Conservation (phyloP, 2,329 filamentous ascomycete genomes). For the Fusarium heterosporum region DNA sequence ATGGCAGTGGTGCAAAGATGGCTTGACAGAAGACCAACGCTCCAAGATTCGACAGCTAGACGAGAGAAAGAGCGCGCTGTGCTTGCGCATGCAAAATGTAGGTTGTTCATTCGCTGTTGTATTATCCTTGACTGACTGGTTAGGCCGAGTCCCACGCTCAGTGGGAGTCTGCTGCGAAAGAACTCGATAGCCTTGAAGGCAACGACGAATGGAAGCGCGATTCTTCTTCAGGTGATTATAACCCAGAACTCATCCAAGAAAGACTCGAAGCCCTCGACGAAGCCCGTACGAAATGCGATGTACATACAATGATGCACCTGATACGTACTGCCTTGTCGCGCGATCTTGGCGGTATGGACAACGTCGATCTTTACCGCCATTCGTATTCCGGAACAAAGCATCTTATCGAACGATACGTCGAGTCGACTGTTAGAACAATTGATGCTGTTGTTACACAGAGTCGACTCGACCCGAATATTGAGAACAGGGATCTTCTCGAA, state of each 20-base stretch:
- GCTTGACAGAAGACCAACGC: slow-evolving; percentile 63
- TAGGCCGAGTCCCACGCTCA: slow-evolving; percentile 76
- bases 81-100: slow-evolving; percentile 74
- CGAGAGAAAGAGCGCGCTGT: slow-evolving; percentile 71
- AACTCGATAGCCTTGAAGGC: slow-evolving; percentile 82
- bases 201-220: slow-evolving; percentile 85
- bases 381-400: slow-evolving; percentile 88
- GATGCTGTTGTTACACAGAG: slow-evolving; percentile 74
- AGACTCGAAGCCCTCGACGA: slow-evolving; percentile 80
- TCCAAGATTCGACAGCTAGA: slow-evolving; percentile 61
- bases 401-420: slow-evolving; percentile 88
- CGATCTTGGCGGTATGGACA: slow-evolving; percentile 87
- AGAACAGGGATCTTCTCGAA: slow-evolving; percentile 71
- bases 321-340: slow-evolving; percentile 84
- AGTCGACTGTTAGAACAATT: slow-evolving; percentile 81
- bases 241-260: slow-evolving; percentile 74
- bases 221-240: slow-evolving; percentile 72
- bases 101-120: slow-evolving; percentile 44
- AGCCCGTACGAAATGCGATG: slow-evolving; percentile 77
- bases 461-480: slow-evolving; percentile 64
- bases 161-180: slow-evolving; percentile 80
- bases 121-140: slow-evolving; percentile 11
- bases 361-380: slow-evolving; percentile 83
- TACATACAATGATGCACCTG: slow-evolving; percentile 81
- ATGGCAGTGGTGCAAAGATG: slow-evolving; percentile 64